Base-by-base conservation (phyloP, 345 rosid species). In the Syzygium aqueum region DNA sequence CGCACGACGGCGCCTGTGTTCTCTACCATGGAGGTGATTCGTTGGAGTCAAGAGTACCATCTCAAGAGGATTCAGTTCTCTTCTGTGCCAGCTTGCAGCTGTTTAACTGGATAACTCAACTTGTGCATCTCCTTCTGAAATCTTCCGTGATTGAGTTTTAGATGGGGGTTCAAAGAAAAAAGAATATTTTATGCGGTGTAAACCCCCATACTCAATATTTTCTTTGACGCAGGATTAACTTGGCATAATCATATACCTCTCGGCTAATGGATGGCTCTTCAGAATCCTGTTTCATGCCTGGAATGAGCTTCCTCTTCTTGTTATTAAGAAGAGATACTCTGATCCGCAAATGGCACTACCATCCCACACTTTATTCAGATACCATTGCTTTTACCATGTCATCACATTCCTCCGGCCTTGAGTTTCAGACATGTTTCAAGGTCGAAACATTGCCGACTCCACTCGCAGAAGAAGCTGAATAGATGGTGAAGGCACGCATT, bases 171-270 rank as follows among this genome's bases (percentile, higher is more conserved):
- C 86, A 88, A 89, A 89, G 84, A 92, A 89, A 88, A 87, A 90
- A 88, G 53, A 49, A 86, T 85, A 59, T 80, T 86, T 92, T 92
- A 88, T 93, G 89, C 90, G 91, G 91, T 93, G 88, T 92, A 92
- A 93, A 86, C 91, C 95, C 96, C 97, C 93, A 92, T 94, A 90
- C 94, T 96, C 98, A 96, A 91, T 93, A 92, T 94, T 95, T 96
- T 94, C 94, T 96, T 97, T 97, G 98, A 87, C 95, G 97, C 98
- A 97, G 97, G 98, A 91, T 90, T 87, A 88, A 93, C 93, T 88
- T 93, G 95, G 97, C 89, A 91, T 89, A 88, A 89, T 90, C 91
- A 87, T 93, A 87, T 93, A 88, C 91, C 88, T 88, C 90, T 91
- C 51, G 91, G 95, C 91, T 91, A 89, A 93, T 90, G 94, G 98